Evolutionary conservation across 352 stramenopile genomes (phyloP).

Genomic region (Peronospora belbahrii): DNA sequence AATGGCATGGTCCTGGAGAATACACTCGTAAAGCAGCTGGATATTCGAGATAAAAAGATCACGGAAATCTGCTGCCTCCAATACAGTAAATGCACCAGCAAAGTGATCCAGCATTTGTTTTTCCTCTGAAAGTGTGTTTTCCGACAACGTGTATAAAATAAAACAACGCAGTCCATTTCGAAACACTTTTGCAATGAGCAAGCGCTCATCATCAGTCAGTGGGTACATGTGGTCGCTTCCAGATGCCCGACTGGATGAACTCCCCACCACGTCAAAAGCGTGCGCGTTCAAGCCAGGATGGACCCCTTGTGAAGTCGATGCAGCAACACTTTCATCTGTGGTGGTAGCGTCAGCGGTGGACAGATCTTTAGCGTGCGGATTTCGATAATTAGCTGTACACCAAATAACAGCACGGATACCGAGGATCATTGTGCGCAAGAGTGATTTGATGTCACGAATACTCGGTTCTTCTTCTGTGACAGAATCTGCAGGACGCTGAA

Average conservation of each 20-base stretch:
- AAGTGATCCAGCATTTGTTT: slow-evolving; percentile 97
- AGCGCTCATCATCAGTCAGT: slow-evolving; percentile 89
- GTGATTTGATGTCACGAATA: slow-evolving; percentile 87
- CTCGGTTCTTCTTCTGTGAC: slow-evolving; percentile 69
- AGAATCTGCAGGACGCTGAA: slow-evolving; percentile 41
- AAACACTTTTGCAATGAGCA: slow-evolving; percentile 92
- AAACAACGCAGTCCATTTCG: slow-evolving; percentile 90
- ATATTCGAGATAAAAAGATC: slow-evolving; percentile 88
- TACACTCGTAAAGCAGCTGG: slow-evolving; percentile 86
- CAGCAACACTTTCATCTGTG: slow-evolving; percentile 23
- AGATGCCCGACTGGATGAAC: slow-evolving; percentile 15
- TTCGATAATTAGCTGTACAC: slow-evolving; percentile 93
- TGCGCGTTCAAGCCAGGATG: slow-evolving; percentile 11
- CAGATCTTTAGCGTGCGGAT: slow-evolving; percentile 78
- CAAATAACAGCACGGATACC: slow-evolving; percentile 97
- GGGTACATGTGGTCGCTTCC: slow-evolving; percentile 51
- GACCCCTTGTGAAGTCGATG: slow-evolving; percentile 16
- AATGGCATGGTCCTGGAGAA: slow-evolving; percentile 90
- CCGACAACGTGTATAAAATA: slow-evolving; percentile 87
- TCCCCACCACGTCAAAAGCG: slow-evolving; percentile 15
- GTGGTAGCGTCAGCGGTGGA: slow-evolving; percentile 64
- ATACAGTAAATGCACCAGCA: slow-evolving; percentile 92
- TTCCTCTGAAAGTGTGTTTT: slow-evolving; percentile 82
- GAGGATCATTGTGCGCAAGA: slow-evolving; percentile 95
- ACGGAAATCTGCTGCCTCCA: slow-evolving; percentile 92